A percentile compares a stretch with the other conserved stretches of the same genome.
These are phyloP conservation scores for Ordospora pajunii DNA, from an alignment of 371 early-diverging fungal species.

Conservation along the genomic window DNA sequence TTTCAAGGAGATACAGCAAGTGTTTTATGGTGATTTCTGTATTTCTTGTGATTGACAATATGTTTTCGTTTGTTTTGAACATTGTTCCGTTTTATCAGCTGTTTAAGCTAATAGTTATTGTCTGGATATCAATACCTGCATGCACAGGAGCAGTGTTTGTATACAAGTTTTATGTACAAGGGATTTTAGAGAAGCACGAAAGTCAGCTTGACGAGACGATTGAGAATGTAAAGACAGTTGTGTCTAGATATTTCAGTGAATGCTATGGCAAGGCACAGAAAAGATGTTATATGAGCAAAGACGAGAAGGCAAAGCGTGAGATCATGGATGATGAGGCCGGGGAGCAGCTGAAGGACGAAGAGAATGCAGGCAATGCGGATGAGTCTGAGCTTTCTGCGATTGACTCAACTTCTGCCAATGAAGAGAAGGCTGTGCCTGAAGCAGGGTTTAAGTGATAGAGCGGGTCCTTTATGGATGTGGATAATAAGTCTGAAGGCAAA, in stretches of 20 bases:
- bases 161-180: slow-evolving; percentile 47
- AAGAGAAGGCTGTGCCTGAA: background rate
- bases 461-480: background rate
- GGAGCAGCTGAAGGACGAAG: background rate
- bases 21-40: slow-evolving; percentile 44
- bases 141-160: slow-evolving; percentile 44
- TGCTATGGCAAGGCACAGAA: background rate
- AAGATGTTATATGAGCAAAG: background rate
- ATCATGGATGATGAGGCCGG: background rate
- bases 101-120: slow-evolving; percentile 25
- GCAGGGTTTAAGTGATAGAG: background rate
- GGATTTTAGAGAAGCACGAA: slow-evolving; percentile 28
- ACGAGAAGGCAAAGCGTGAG: background rate
- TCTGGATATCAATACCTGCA: slow-evolving; percentile 41
- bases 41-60: slow-evolving; percentile 44
- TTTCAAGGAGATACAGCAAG: slow-evolving; percentile 27
- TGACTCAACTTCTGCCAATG: background rate
- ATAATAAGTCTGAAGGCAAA: background rate
- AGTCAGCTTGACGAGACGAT: slow-evolving; percentile 29
- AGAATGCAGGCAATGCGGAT: background rate
- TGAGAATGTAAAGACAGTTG: slow-evolving; percentile 1
- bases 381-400: background rate
- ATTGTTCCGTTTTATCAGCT: slow-evolving; percentile 47
- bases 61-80: slow-evolving; percentile 35
- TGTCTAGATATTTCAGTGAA: background rate